Evolutionary conservation across 1,284 basidiomycete genomes (phyloP).

Genomic region (Testicularia cyperi): DNA sequence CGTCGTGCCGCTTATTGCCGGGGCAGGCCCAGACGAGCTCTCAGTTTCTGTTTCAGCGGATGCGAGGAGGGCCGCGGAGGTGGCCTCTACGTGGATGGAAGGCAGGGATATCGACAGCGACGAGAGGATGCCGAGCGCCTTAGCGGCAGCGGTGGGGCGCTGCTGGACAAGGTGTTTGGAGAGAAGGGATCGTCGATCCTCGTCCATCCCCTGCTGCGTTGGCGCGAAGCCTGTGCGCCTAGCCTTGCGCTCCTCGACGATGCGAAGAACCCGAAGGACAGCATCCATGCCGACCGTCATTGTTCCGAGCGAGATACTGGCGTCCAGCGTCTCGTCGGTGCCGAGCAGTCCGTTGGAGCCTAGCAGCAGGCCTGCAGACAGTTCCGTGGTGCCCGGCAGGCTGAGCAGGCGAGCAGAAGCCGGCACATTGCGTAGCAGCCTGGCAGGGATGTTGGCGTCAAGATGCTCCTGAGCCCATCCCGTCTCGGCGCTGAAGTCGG

Average conservation of each 20-base stretch:
- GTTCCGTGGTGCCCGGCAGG: conserved; percentile 22
- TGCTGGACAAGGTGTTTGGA: conserved; percentile 34
- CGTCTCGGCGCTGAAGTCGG: conserved; percentile 41
- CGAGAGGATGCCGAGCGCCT: conserved; percentile 14
- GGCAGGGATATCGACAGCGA: conserved; percentile 21
- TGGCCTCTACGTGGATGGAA: conserved; percentile 13
- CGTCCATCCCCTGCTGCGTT: neutral
- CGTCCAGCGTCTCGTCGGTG: conserved; percentile 28
- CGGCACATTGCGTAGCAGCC: conserved; percentile 13
- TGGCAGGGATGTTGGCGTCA: conserved; percentile 3
- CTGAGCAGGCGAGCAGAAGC: conserved; percentile 28
- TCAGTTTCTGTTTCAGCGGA: too few species aligned
- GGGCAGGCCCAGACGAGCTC: too few species aligned
- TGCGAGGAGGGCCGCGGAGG: conserved; percentile 18
- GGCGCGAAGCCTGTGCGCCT: conserved; percentile 15
- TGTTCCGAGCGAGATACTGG: conserved; percentile 26
- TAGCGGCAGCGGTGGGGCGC: conserved; percentile 7
- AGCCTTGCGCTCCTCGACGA: conserved; percentile 34
- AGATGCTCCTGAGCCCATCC: conserved; percentile 29
- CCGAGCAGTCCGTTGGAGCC: conserved; percentile 28
- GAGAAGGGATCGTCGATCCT: conserved; percentile 12
- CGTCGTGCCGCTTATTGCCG: too few species aligned
- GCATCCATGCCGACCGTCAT: conserved; percentile 37
- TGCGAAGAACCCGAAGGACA: conserved; percentile 16
- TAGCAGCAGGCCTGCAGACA: conserved; percentile 34